Percentiles rank a stretch among this genome's conserved stretches.
Conservation (phyloP, 371 early-diverging fungal genomes). For the Nematocida ausubeli region DNA sequence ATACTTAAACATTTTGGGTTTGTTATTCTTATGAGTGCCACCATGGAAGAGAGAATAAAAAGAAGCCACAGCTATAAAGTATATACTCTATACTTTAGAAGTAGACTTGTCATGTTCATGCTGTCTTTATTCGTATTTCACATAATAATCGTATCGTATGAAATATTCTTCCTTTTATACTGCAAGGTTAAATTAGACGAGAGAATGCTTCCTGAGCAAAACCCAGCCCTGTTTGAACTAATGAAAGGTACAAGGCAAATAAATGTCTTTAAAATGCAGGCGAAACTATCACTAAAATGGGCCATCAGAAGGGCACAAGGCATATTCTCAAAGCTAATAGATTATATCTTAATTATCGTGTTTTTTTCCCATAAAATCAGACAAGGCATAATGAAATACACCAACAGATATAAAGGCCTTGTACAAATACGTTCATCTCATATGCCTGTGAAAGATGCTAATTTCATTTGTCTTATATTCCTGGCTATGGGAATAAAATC, state of each 20-base stretch:
- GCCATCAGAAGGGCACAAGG: not conserved
- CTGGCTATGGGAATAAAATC: conserved; percentile 24
- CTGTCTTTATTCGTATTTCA: conserved; percentile 33
- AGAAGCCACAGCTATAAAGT: not conserved
- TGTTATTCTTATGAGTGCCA: conserved; percentile 46
- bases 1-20: conserved; percentile 38
- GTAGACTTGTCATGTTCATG: conserved; percentile 30
- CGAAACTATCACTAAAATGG: not conserved
- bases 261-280: conserved; percentile 15
- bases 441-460: conserved; percentile 30
- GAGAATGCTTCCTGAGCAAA: not conserved
- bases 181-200: not conserved
- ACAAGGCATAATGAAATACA: not conserved
- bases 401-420: not conserved
- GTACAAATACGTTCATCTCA: conserved; percentile 39
- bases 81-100: conserved; percentile 30
- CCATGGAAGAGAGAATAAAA: not conserved
- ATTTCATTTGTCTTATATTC: conserved; percentile 15
- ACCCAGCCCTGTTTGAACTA: not conserved
- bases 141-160: conserved; percentile 12
- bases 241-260: not conserved
- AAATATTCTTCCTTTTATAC: conserved; percentile 8
- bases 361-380: conserved; percentile 48
- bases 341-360: conserved; percentile 26
- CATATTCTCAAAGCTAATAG: conserved; percentile 18